Evolutionary conservation across 202 grass and related monocot genomes (phyloP).

Genomic region (Schoenoplectus tabernaemontani): DNA sequence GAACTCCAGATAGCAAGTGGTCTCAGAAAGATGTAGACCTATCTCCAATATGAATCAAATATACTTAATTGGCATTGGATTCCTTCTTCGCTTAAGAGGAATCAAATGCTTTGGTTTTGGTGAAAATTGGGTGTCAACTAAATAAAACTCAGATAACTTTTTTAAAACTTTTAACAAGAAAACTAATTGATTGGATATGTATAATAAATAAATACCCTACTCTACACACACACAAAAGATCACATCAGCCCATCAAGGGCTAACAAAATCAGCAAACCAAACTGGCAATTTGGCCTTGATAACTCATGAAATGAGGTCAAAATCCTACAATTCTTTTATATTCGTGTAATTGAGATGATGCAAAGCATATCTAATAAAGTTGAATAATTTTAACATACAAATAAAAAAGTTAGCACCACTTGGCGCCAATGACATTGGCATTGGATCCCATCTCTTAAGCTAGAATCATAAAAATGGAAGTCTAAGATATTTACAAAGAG

Average conservation of each 20-base stretch:
- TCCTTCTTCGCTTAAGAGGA: neutral
- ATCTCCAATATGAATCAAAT: neutral
- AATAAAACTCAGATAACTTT: neutral
- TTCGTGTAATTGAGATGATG: neutral
- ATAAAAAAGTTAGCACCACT: neutral
- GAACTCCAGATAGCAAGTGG: neutral
- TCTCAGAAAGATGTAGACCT: neutral
- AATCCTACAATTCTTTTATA: neutral
- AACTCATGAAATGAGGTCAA: neutral
- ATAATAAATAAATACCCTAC: neutral
- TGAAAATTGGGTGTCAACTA: neutral
- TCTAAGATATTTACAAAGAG: too few species aligned
- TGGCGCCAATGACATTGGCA: neutral
- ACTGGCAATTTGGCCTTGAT: neutral
- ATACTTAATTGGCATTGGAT: neutral
- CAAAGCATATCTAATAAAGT: neutral
- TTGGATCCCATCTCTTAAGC: neutral
- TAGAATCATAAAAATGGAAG: neutral
- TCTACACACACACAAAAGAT: neutral
- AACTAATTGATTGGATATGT: neutral
- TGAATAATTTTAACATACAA: neutral
- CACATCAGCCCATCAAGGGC: neutral
- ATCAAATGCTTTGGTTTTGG: neutral
- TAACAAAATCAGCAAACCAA: neutral
- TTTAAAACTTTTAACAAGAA: neutral